A percentile compares a stretch with the other conserved stretches of the same genome.
These are phyloP conservation scores for Auriscalpium microsporum DNA, from an alignment of 768 basidiomycete species.

Conservation along the genomic window DNA sequence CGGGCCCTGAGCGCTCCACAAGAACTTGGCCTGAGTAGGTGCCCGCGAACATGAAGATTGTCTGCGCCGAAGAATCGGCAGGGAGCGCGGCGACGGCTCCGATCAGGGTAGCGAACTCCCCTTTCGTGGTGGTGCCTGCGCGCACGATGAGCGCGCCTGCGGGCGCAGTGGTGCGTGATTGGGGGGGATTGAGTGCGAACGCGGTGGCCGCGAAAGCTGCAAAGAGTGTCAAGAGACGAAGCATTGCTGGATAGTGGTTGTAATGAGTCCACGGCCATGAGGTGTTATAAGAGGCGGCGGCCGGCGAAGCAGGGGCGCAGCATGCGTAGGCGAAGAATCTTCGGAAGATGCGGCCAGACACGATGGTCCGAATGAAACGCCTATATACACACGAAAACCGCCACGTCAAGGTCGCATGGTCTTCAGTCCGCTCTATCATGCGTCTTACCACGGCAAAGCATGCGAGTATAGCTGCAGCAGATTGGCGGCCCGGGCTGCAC, in stretches of 20 bases:
- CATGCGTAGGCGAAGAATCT: too few relatives aligned
- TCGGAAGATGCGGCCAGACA: too few relatives aligned
- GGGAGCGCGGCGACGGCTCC: constrained; percentile 36
- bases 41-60: constrained; percentile 41
- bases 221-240: neutral
- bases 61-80: constrained; percentile 24
- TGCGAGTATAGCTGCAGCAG: too few relatives aligned
- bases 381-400: too few relatives aligned
- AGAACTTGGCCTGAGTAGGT: constrained; percentile 38
- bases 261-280: too few relatives aligned
- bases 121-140: constrained; percentile 29
- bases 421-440: too few relatives aligned
- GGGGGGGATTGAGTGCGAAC: neutral
- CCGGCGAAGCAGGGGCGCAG: too few relatives aligned
- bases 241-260: neutral
- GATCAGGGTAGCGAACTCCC: constrained; percentile 32
- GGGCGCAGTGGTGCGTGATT: constrained; percentile 34
- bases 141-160: constrained; percentile 35
- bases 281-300: too few relatives aligned
- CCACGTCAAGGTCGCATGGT: too few relatives aligned
- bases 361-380: too few relatives aligned
- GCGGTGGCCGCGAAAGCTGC: neutral
- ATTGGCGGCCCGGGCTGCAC: too few relatives aligned
- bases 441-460: too few relatives aligned
- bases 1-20: constrained; percentile 36